These are phyloP conservation scores for Nicotiana undulata DNA, from an alignment of 257 asterid genomes.

Conservation along the genomic window DNA sequence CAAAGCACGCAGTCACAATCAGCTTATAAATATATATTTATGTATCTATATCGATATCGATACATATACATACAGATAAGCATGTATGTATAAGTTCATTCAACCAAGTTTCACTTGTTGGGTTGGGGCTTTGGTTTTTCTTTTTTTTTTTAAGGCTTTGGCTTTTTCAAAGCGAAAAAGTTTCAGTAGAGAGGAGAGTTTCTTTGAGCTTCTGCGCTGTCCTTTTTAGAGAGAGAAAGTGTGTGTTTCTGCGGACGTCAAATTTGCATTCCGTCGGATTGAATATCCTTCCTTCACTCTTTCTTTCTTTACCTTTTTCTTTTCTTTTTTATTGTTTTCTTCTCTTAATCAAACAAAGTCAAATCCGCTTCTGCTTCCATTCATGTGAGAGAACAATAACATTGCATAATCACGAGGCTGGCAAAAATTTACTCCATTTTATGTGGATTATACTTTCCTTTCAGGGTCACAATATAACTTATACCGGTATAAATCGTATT, in stretches of 20 bases:
- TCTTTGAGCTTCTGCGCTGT: constrained; percentile 16
- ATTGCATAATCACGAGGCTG: no score
- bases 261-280: constrained; percentile 30
- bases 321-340: constrained; percentile 4
- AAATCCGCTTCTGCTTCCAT: constrained; percentile 20
- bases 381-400: no score
- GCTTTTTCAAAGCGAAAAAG: neutral
- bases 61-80: neutral
- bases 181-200: constrained; percentile 5
- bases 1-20: neutral
- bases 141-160: neutral
- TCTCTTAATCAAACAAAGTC: constrained; percentile 24
- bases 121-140: neutral
- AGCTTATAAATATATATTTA: neutral
- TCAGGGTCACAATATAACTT: no score
- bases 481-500: no score
- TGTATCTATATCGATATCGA: neutral
- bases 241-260: constrained; percentile 40
- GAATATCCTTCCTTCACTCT: constrained; percentile 30
- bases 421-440: no score
- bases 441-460: no score
- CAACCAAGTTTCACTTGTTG: neutral
- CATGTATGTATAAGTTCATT: neutral
- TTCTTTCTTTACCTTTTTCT: neutral
- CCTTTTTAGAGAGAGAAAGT: constrained; percentile 27